These are phyloP conservation scores for Boletus albobrunnescens DNA, from an alignment of 1,284 basidiomycete species.

Conservation along the genomic window DNA sequence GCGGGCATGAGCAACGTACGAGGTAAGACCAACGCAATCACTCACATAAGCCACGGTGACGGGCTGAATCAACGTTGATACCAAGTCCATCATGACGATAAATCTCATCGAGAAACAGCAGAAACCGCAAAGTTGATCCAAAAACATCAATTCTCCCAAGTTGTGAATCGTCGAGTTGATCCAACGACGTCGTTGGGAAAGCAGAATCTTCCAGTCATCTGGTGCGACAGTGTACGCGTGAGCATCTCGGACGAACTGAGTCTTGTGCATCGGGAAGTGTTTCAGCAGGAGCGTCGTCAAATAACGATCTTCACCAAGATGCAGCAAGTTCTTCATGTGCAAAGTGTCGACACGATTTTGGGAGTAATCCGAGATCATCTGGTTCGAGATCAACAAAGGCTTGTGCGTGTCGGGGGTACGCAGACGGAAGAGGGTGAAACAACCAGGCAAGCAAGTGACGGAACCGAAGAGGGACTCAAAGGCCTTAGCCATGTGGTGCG, in stretches of 20 bases:
- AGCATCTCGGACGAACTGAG: slow-evolving; percentile 91
- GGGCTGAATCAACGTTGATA: slow-evolving; percentile 84
- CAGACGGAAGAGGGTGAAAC: slow-evolving; percentile 93
- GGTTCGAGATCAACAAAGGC: slow-evolving; percentile 84
- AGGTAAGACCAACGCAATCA: slow-evolving; percentile 18
- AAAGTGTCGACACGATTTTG: slow-evolving; percentile 96
- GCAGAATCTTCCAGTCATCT: slow-evolving; percentile 88
- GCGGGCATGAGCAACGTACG: slow-evolving; percentile 7
- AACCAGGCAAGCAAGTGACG: slow-evolving; percentile 96
- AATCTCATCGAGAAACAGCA: slow-evolving; percentile 99
- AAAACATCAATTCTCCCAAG: slow-evolving; percentile 85
- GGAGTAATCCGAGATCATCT: slow-evolving; percentile 88
- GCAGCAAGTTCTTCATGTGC: slow-evolving; percentile 95
- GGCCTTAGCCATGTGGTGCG: slow-evolving; percentile 95
- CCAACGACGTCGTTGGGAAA: slow-evolving; percentile 98
- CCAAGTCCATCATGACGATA: slow-evolving; percentile 92
- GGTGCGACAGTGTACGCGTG: slow-evolving; percentile 91
- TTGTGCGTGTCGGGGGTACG: slow-evolving; percentile 92
- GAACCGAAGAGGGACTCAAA: slow-evolving; percentile 97
- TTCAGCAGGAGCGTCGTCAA: slow-evolving; percentile 93
- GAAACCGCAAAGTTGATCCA: slow-evolving; percentile 94
- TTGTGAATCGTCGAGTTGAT: slow-evolving; percentile 99
- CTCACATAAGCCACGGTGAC: slow-evolving; percentile 92
- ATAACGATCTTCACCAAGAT: slow-evolving; percentile 98
- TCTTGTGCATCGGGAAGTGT: slow-evolving; percentile 90